These are phyloP conservation scores for Penicillium soppii DNA, from an alignment of 495 filamentous ascomycete species.

Conservation along the genomic window DNA sequence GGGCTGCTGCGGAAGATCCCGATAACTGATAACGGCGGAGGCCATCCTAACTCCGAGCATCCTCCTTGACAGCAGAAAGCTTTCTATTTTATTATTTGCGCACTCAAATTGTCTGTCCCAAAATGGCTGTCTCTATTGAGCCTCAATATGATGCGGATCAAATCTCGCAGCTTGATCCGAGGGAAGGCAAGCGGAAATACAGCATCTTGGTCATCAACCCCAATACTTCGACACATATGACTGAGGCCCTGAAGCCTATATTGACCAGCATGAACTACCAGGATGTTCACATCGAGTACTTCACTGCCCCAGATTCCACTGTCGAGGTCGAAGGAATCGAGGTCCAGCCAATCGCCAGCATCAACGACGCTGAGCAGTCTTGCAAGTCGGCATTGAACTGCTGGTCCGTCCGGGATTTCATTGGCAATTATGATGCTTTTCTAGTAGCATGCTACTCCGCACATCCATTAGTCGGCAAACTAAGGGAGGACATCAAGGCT, in stretches of 20 bases:
- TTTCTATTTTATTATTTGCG: neutral
- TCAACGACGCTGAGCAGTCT: conserved; percentile 50
- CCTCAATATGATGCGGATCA: neutral
- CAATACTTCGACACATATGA: conserved; percentile 85
- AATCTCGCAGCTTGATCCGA: conserved; percentile 18
- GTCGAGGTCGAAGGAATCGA: conserved; percentile 28
- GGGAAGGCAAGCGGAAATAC: conserved; percentile 16
- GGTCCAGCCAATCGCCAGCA: conserved; percentile 39
- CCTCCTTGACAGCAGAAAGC: neutral
- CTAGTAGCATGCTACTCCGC: conserved; percentile 87
- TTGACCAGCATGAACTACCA: conserved; percentile 50
- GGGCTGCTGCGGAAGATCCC: conserved; percentile 21
- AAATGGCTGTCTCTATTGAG: neutral
- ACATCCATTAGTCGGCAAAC: conserved; percentile 71
- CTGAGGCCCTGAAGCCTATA: conserved; percentile 65
- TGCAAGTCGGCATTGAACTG: conserved; percentile 57
- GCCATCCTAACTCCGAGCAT: neutral
- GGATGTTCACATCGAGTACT: conserved; percentile 53
- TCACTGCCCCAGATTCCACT: conserved; percentile 49
- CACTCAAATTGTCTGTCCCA: neutral
- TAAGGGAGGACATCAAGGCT: conserved; percentile 45
- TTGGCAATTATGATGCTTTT: conserved; percentile 67
- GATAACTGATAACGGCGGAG: conserved; percentile 17
- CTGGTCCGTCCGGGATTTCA: conserved; percentile 50
- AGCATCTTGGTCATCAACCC: conserved; percentile 85